Base-by-base conservation (phyloP, 208 protist species). In the Leishmania aethiopica region DNA sequence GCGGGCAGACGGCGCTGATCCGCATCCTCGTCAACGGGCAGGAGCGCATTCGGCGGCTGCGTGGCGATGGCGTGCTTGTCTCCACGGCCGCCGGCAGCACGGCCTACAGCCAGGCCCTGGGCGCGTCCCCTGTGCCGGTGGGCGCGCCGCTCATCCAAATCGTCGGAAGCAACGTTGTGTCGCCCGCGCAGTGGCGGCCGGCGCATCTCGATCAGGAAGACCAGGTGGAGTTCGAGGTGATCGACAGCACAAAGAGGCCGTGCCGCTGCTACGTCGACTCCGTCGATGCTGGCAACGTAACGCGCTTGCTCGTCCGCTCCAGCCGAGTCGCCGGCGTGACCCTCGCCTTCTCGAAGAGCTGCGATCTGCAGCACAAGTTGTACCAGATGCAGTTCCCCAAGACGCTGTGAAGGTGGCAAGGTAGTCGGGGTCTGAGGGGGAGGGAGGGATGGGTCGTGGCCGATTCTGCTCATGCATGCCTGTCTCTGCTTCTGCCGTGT, bases 301-400 rank as follows among this genome's bases (percentile, higher is more conserved):
- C 90, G 19, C 91, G 93, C 51, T 90, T 98, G 89, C 83, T 94
- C 8, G 91, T 98, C 49, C 93, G 95, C 19, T 96, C 92, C 7
- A 97, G 93, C 84, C 89, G 95, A 22, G 92, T 96, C 7, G 95
- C 93, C 13, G 90, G 92, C 11, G 95, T 96, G 8, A 91, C 85
- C 37, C 87, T 98, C 49, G 93, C 92, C 70, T 98, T 97, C 88
- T 92, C 92, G 13, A 87, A 85, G 78, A 97, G 95, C 86, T 96
- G 93, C 83, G 95, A 98, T 73, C 83, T 98, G 32, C 91, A 96
- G 86, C 91, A 95, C 74, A 98, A 98, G 78, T 80, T 98, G 71
- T 97, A 96, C 80, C 88, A 96, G 75, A 90, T 98, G 90, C 95
- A 98, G 88, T 98, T 98, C 84, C 95, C 95, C 32, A 87, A 91